These are phyloP conservation scores for Penicillium turbatum DNA, from an alignment of 495 filamentous ascomycete species.

Conservation along the genomic window DNA sequence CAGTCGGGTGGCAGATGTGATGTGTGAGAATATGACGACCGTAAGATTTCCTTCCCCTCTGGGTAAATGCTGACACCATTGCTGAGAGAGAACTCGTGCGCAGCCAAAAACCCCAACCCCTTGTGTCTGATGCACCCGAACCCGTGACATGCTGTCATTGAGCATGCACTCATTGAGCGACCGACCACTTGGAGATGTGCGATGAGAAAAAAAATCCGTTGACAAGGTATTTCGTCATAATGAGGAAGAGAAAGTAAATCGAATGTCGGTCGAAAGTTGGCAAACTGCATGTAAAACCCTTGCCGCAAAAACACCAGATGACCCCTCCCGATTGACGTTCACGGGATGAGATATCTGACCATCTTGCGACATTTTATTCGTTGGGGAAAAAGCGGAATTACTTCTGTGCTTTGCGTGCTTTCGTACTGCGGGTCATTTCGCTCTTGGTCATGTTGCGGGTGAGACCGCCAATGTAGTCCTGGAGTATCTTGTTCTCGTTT, in stretches of 20 bases:
- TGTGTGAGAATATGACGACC: constrained; percentile 16
- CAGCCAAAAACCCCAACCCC: not conserved
- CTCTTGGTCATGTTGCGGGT: constrained; percentile 51
- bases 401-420: constrained; percentile 45
- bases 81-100: not conserved
- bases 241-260: constrained; percentile 1
- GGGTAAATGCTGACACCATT: constrained; percentile 6
- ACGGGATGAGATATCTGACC: constrained; percentile 1
- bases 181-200: constrained; percentile 1
- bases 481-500: constrained; percentile 88
- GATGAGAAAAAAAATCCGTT: constrained; percentile 1
- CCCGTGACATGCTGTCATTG: not conserved
- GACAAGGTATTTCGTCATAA: not conserved
- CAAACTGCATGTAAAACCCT: not conserved
- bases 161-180: not conserved
- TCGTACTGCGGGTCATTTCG: constrained; percentile 43
- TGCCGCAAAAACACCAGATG: constrained; percentile 1
- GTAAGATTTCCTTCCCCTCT: not conserved
- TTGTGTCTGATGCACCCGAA: not conserved
- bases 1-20: constrained; percentile 22
- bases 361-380: constrained; percentile 4
- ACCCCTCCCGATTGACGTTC: constrained; percentile 5
- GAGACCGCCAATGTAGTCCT: constrained; percentile 67
- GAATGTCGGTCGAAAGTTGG: constrained; percentile 1
- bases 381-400: constrained; percentile 16